Evolutionary conservation across 345 rosid genomes (phyloP), one percentile per base, ranked within the genome.

Genomic region (Eucalyptus cloeziana): DNA sequence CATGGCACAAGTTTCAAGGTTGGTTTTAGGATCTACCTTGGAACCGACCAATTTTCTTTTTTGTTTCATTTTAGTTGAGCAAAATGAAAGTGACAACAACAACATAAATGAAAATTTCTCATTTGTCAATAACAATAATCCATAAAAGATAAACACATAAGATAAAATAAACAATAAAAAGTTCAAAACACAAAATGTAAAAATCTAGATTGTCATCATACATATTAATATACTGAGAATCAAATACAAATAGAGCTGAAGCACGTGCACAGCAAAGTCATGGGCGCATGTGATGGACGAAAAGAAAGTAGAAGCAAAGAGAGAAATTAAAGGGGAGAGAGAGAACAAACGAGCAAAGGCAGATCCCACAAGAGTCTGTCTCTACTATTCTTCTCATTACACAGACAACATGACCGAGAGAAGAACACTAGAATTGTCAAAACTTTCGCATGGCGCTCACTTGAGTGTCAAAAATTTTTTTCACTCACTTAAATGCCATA

Each of bases 1-100:
- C 58, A 4, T 0, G 2, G 21, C 58, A 52, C 0, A 52, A 0
- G 0, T 52, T 52, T 52, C 2, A 52, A 52, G 58, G 24, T 52
- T 52, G 31, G 6, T 60, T 60, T 25, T 1, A 27, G 15, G 14
- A 60, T 27, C 19, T 6, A 15, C 54, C 7, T 6, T 5, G 2
- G 50, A 49, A 49, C 1, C 14, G 0, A 49, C 50, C 50, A 49
- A 49, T 49, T 49, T 49, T 1, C 50, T 49, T 49, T 49, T 49
- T 49, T 49, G 50, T 49, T 49, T 49, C 50, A 11, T 49, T 49
- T 49, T 49, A 49, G 50, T 49, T 49, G 13, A 49, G 50, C 4
- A 49, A 10, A 49, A 49, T 49, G 13, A 49, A 49, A 49, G 14
- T 49, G 50, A 49, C 50, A 3, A 49, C 50, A 49, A 49, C 49